Percentiles rank a stretch among this genome's conserved stretches.
Conservation (phyloP, 139 green algal genomes). For the Chlorella sorokiniana region DNA sequence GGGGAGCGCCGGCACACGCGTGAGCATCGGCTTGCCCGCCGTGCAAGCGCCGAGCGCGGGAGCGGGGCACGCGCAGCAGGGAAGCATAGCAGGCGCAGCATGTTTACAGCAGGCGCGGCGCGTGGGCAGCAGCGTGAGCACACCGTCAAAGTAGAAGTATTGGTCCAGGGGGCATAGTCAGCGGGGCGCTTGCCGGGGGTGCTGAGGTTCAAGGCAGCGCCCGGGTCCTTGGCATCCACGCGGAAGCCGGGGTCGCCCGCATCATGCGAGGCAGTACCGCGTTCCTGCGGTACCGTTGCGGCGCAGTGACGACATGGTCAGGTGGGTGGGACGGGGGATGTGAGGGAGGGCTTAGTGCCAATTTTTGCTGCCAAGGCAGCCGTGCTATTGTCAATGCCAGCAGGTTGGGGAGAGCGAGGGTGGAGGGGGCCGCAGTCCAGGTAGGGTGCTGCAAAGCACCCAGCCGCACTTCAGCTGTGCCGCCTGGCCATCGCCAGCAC, state of each 20-base stretch:
- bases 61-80: background rate
- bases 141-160: background rate
- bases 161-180: background rate
- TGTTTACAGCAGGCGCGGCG: no score
- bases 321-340: no score
- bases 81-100: background rate
- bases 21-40: background rate
- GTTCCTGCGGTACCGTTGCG: no score
- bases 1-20: background rate
- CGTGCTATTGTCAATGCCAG: no score
- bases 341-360: no score
- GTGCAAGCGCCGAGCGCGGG: no score
- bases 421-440: no score
- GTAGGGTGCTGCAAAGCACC: no score
- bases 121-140: background rate
- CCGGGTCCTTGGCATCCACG: background rate
- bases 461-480: background rate
- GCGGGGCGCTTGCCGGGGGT: background rate
- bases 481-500: background rate
- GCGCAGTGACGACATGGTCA: no score
- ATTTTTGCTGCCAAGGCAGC: no score
- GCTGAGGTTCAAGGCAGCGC: background rate
- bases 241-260: background rate
- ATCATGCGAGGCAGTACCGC: background rate
- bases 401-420: no score